Evolutionary conservation across 345 rosid species (phyloP), one percentile per base, ranked within the genome.

Genomic region (Carallia pectinifolia): DNA sequence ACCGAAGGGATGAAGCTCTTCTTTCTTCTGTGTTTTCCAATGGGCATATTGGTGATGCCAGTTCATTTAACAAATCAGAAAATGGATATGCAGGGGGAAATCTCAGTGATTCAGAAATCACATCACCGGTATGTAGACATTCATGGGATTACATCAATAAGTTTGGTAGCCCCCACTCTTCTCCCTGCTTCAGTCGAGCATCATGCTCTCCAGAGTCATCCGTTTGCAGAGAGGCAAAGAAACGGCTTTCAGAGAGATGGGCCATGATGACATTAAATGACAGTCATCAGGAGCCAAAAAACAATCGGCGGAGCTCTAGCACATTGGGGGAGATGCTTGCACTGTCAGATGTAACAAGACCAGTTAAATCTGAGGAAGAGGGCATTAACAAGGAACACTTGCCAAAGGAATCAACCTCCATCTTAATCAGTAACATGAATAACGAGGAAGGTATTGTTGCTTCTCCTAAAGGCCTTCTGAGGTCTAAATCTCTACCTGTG

Each of bases 291-390:
- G 89, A 85, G 66, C 90, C 75, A 38, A 83, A 80, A 56, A 77
- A 68, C 66, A 65, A 76, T 65, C 72, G 81, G 66, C 86, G 81
- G 79, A 84, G 87, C 79, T 92, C 97, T 60, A 89, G 87, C 44
- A 91, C 96, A 27, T 77, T 92, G 72, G 98, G 99, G 6, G 98
- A 92, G 79, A 92, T 96, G 98, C 99, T 95, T 84, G 85, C 94
- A 30, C 90, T 96, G 40, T 85, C 88, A 55, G 91, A 88, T 76
- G 63, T 80, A 4, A 89, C 79, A 79, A 80, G 79, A 60, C 72
- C 79, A 16, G 65, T 61, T 39, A 78, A 59, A 71, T 67, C 76
- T 61, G 86, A 80, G 64, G 88, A 78, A 59, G 85, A 73, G 77
- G 74, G 19, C 70, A 66, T 23, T 56, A 79, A 64, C 33, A 79